These are phyloP conservation scores for Salix koriyanagi DNA, from an alignment of 345 rosid genomes.

Conservation along the genomic window DNA sequence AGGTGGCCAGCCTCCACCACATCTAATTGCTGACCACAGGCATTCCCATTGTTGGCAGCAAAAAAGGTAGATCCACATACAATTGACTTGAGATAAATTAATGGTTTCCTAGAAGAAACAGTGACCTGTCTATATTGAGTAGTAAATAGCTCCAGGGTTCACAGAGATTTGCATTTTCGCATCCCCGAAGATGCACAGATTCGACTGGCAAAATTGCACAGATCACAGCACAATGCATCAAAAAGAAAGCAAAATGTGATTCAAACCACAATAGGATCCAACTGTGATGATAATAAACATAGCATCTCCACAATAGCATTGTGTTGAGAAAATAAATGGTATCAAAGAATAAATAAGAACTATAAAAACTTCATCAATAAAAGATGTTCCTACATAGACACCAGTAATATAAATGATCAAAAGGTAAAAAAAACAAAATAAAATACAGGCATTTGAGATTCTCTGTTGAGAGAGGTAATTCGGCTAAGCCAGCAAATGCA, in stretches of 20 bases:
- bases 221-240: not conserved
- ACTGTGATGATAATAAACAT: not conserved
- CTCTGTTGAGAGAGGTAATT: not conserved
- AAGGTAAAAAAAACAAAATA: not conserved
- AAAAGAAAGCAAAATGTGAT: not conserved
- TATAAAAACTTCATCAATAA: not conserved
- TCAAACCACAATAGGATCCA: not conserved
- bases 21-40: not conserved
- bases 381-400: conserved; percentile 14
- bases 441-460: conserved; percentile 8
- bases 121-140: not conserved
- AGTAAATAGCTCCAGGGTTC: not conserved
- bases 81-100: not conserved
- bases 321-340: not conserved
- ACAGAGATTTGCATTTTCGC: not conserved
- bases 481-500: not conserved
- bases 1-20: not conserved
- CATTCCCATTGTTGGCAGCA: not conserved
- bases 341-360: not conserved
- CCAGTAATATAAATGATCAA: conserved; percentile 2
- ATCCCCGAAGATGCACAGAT: not conserved
- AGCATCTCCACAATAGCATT: not conserved
- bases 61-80: not conserved
- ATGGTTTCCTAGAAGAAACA: not conserved
- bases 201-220: not conserved